phyloP scores from a whole-genome alignment of 1,284 basidiomycete genomes.

The Moesziomyces sp. region DNA sequence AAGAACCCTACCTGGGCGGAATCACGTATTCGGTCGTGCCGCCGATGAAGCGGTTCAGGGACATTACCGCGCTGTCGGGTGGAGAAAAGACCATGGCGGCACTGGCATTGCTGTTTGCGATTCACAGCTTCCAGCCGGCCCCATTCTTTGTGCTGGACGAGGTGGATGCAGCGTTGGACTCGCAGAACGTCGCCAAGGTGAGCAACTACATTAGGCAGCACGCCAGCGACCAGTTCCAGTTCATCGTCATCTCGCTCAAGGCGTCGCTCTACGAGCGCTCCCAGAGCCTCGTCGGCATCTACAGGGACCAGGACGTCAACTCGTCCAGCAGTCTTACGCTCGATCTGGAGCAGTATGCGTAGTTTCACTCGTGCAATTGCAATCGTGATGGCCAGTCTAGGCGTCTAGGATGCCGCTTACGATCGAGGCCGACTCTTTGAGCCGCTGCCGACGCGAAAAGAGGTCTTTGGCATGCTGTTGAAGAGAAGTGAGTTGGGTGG shows the following conservation, averaged over 20 bases:
- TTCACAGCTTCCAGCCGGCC: conserved; percentile 91
- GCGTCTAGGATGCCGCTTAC: conserved; percentile 37
- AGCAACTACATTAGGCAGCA: conserved; percentile 64
- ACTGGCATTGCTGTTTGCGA: conserved; percentile 91
- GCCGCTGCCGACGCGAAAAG: conserved; percentile 29
- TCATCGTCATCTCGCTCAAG: conserved; percentile 96
- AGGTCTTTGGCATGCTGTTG: conserved; percentile 33
- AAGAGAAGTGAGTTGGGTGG: conserved; percentile 4
- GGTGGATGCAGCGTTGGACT: conserved; percentile 87
- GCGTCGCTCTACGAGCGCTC: conserved; percentile 82
- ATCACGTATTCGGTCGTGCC: conserved; percentile 97
- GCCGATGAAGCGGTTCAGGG: conserved; percentile 97
- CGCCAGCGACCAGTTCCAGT: conserved; percentile 79
- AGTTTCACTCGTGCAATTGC: background rate
- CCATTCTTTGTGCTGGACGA: conserved; percentile 99
- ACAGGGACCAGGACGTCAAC: conserved; percentile 91
- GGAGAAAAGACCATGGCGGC: conserved; percentile 99
- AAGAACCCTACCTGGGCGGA: conserved; percentile 95
- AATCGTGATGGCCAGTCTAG: background rate
- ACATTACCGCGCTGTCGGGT: conserved; percentile 98
- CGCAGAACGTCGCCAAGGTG: conserved; percentile 65
- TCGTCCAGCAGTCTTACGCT: conserved; percentile 87
- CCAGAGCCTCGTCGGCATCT: conserved; percentile 90
- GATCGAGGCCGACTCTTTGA: conserved; percentile 34
- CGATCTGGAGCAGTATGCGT: conserved; percentile 74